Evolutionary conservation across 192 early-diverging fungal genomes (phyloP), one percentile per base, ranked within the genome.

Genomic region (Hyaloraphidium curvatum): DNA sequence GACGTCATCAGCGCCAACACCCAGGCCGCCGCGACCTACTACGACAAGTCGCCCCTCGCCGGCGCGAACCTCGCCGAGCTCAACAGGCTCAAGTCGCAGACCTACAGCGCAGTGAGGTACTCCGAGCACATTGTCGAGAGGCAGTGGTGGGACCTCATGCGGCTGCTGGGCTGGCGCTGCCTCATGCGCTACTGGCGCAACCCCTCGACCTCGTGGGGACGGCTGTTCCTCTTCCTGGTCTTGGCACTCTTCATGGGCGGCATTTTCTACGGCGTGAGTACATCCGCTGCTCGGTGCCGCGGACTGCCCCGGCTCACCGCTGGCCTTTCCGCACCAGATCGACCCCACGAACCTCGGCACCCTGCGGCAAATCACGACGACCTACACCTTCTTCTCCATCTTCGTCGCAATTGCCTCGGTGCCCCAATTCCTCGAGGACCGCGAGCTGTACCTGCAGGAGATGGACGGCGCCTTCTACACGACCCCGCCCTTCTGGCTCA

Each of bases 341-440:
- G n/a, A n/a, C n/a, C n/a, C n/a, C n/a, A n/a, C n/a, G n/a, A n/a
- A n/a, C n/a, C n/a, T n/a, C n/a, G n/a, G 43, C 9, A 48, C 14
- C 43, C 43, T 14, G 14, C 43, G 14, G 7, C 25, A 14, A 4
- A 25, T 48, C 43, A 25, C 43, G 14, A 22, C 43, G 7, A 48
- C 43, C 14, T 25, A 22, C 7, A 22, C 43, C 19, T 48, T 48
- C 43, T 25, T 48, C 17, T 25, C 43, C 14, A 48, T 48, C 23
- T 48, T 48, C 43, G 25, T 48, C 25, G 43, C 43, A 14, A 25
- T 48, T 25, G 43, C 43, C 25, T 14, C 43, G 17, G 43, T 48
- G 9, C 43, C 43, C 7, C 43, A 48, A 25, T 48, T 48, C 43
- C 25, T 48, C 17, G 43, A 48, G 23, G 43, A 48, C 43, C 43